These are phyloP conservation scores for Silene uniflora DNA, from an alignment of 148 eudicot genomes.

Conservation along the genomic window DNA sequence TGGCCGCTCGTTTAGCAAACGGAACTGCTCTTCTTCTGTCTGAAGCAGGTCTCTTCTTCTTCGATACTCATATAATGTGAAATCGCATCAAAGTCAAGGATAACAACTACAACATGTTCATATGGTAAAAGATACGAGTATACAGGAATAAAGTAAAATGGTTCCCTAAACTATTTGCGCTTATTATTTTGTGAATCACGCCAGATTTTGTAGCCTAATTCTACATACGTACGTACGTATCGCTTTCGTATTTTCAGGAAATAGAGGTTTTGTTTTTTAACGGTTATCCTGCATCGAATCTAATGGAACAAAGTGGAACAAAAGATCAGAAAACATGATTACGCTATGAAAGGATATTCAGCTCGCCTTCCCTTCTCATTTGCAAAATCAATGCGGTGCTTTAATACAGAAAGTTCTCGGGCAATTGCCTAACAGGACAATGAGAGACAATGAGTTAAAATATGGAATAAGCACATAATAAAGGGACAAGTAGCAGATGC, in stretches of 20 bases:
- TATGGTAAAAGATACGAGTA: too few species aligned
- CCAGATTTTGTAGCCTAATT: neutral
- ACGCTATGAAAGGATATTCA: constrained; percentile 49
- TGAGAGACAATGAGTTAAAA: constrained; percentile 7
- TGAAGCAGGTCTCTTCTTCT: constrained; percentile 37
- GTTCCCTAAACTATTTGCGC: too few species aligned
- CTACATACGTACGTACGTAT: neutral
- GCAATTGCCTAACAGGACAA: constrained; percentile 41
- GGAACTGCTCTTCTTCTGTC: constrained; percentile 42
- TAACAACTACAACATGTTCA: constrained; percentile 6
- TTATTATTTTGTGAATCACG: too few species aligned
- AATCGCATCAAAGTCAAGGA: constrained; percentile 36
- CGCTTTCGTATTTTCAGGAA: neutral
- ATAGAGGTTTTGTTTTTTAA: neutral
- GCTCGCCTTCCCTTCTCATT: constrained; percentile 72
- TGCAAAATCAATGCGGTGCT: constrained; percentile 59
- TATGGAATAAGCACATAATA: neutral
- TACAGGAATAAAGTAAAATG: too few species aligned
- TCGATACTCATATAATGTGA: constrained; percentile 42
- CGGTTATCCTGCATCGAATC: neutral
- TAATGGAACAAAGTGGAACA: constrained; percentile 1
- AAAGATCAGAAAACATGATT: neutral
- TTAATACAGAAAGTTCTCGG: constrained; percentile 43
- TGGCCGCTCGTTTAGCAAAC: constrained; percentile 45
- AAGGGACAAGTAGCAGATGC: neutral